These are phyloP conservation scores for Cercospora brassicicola DNA, from an alignment of 2,329 filamentous ascomycete genomes.

Conservation along the genomic window DNA sequence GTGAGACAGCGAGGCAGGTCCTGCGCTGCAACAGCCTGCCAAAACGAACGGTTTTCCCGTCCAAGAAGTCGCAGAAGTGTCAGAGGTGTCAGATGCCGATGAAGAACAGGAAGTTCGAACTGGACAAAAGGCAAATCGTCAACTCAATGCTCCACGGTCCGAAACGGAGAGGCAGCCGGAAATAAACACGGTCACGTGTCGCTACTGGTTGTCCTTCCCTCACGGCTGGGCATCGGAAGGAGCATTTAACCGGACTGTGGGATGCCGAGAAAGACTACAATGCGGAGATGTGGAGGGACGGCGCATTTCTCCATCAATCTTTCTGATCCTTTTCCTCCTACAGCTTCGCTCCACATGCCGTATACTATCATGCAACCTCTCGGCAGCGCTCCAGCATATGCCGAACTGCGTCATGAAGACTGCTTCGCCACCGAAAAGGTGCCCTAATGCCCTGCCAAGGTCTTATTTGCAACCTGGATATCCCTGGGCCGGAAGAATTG, in stretches of 20 bases:
- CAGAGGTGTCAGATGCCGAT: neutral
- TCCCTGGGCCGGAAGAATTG: slow-evolving; percentile 11
- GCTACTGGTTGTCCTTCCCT: neutral
- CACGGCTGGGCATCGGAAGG: neutral
- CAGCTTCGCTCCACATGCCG: slow-evolving; percentile 7
- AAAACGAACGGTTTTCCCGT: neutral
- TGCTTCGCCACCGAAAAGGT: neutral
- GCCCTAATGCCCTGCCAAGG: slow-evolving; percentile 5
- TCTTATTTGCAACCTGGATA: neutral
- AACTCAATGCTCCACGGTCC: neutral
- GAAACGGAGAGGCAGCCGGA: neutral
- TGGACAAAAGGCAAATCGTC: neutral
- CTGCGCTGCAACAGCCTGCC: too few relatives aligned
- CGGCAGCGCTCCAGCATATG: neutral
- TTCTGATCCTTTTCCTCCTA: neutral
- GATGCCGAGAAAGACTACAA: neutral
- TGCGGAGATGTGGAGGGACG: neutral
- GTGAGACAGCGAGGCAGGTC: too few relatives aligned
- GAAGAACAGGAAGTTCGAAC: neutral
- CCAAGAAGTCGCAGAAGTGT: neutral
- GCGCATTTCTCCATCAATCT: slow-evolving; percentile 14
- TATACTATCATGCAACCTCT: neutral
- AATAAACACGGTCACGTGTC: neutral
- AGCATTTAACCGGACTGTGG: neutral
- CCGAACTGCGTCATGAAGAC: neutral